Conservation (phyloP, 2,329 filamentous ascomycete genomes). For the Elsinoe australis region DNA sequence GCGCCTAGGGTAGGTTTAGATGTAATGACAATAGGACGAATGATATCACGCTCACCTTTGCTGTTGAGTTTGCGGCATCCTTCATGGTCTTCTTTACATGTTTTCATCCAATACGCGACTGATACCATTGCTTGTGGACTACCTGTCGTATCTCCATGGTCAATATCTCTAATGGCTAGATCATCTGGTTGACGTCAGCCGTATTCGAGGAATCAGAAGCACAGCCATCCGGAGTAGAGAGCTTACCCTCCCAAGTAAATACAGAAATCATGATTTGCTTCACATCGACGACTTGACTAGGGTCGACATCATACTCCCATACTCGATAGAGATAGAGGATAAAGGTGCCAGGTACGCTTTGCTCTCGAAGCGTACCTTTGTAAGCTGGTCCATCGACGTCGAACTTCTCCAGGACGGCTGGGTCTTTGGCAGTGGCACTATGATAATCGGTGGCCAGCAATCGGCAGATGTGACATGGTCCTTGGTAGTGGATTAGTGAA, state of each 20-base stretch:
- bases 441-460: not conserved
- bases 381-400: not conserved
- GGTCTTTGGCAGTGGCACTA: not conserved
- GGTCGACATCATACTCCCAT: not conserved
- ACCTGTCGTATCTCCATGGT: no score
- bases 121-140: no score
- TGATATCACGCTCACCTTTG: no score
- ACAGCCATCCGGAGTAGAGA: not conserved
- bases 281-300: not conserved
- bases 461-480: not conserved
- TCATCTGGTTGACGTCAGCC: no score
- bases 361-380: not conserved
- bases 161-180: no score
- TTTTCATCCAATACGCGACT: no score
- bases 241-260: not conserved
- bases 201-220: no score
- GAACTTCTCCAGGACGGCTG: not conserved
- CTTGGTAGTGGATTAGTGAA: not conserved
- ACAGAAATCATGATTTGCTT: slow-evolving; percentile 1
- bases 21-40: no score
- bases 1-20: no score
- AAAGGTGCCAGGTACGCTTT: not conserved
- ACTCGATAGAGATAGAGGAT: slow-evolving; percentile 2
- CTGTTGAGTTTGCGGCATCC: no score
- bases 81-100: no score